Evolutionary conservation across 1,284 basidiomycete species (phyloP), one percentile per base, ranked within the genome.

Genomic region (Peniophora sp.): DNA sequence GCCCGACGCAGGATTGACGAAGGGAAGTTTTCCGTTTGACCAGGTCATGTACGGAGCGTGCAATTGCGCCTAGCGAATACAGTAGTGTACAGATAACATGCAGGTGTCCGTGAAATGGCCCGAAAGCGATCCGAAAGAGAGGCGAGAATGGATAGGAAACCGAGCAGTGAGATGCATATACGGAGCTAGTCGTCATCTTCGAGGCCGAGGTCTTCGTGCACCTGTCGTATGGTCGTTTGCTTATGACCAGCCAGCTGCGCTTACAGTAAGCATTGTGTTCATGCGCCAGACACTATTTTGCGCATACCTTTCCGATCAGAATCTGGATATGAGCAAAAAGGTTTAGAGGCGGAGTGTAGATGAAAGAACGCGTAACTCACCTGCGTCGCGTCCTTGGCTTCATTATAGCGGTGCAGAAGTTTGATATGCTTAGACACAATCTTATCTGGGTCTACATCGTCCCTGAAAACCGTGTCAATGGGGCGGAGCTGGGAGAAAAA

Each of bases 321-420:
- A 79, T 76, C 81, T 82, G 51, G 15, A 42, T 37, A 32, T 32
- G 34, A 22, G 23, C 57, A n/a, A 55, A 51, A 18, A 48, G 20
- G 22, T 11, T 24, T 24, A 42, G 35, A 22, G 45, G 24, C 15
- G 43, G n/a, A n/a, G n/a, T n/a, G n/a, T n/a, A n/a, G n/a, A n/a
- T n/a, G n/a, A n/a, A n/a, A n/a, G 20, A 20, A 23, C 18, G 24
- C 14, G 45, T 37, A 37, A 20, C 35, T 62, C 48, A 79, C 86
- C 77, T 89, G 87, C 0, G 86, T 72, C 2, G 85, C 87, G 60
- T 90, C 88, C 61, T 90, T 90, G 5, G 85, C 78, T 62, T 90
- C 88, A 55, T 90, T 90, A 58, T 90, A 90, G 44, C 68, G 71
- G 61, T 90, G 87, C 23, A 89, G 65, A 3, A 87, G 69, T 55